Evolutionary conservation across 1,139 yeast species (phyloP), one percentile per base, ranked within the genome.

Genomic region (Scheffersomyces segobiensis): DNA sequence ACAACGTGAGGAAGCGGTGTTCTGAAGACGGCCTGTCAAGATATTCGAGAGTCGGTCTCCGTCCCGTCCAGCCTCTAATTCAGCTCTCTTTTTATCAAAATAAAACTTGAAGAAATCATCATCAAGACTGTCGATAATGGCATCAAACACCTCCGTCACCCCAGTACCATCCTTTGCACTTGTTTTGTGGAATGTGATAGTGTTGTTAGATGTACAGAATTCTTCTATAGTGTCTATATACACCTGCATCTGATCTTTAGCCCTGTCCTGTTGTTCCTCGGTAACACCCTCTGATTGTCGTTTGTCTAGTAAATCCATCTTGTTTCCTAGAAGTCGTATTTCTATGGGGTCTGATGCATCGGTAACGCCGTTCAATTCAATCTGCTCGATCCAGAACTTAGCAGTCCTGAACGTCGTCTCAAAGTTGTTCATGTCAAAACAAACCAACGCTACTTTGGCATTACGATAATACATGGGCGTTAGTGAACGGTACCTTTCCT

Each of bases 101-200:
- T 59, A 57, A 32, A 60, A 60, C 3, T 48, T 52, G 46, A 65
- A 65, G 54, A 62, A 61, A 54, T 53, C 60, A 5, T 76, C 81
- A 42, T 78, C 81, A 1, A 91, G 83, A 14, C 67, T 74, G 17
- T 75, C 76, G 2, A 81, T 71, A 1, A 84, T 73, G 32, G 69
- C 67, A 55, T 78, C 76, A 64, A 85, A 85, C 46, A 84, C 60
- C 32, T 75, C 79, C 0, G 54, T 52, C 3, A 85, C 70, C 0
- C 86, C 87, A 1, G 68, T 66, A 32, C 85, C 85, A 1, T 74
- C 65, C 63, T 80, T 83, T 17, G 87, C 82, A 67, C 87, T 82
- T 3, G 87, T 81, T 46, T 66, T 58, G 59, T 73, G 74, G 20
- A 75, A 64, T 47, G 63, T 53, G 22, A 56, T 49, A 3, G 53